Conservation (phyloP, 2,329 filamentous ascomycete species). For the Fusarium graminum region DNA sequence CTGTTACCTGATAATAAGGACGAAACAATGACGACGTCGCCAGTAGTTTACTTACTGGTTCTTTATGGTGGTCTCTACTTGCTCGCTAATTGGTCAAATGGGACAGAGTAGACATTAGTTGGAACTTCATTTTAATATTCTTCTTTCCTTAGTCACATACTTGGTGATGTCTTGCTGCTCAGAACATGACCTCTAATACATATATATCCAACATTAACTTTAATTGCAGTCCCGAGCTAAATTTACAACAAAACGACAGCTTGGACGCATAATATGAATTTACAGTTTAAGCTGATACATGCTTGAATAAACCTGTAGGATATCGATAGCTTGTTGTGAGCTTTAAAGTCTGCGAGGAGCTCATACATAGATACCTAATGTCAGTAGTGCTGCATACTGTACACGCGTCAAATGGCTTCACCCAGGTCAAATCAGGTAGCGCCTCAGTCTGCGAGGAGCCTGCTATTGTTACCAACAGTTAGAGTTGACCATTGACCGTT, state of each 20-base stretch:
- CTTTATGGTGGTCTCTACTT: not conserved
- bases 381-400: not conserved
- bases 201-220: not conserved
- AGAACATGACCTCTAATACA: not conserved
- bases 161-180: slow-evolving; percentile 1
- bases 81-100: not conserved
- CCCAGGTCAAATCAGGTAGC: not conserved
- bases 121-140: not conserved
- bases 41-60: not conserved
- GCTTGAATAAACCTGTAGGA: too few relatives aligned
- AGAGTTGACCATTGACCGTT: slow-evolving; percentile 2
- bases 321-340: too few relatives aligned
- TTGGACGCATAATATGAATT: too few relatives aligned
- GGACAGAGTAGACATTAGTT: not conserved
- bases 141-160: not conserved
- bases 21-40: not conserved
- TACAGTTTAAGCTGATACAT: too few relatives aligned
- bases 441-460: not conserved
- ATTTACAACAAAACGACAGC: too few relatives aligned
- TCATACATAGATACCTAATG: too few relatives aligned
- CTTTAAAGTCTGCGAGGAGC: too few relatives aligned
- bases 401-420: not conserved
- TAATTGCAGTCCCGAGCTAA: too few relatives aligned
- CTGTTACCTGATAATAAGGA: not conserved
- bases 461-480: not conserved